Base-by-base conservation (phyloP, 306 rosid genomes). In the Purshia tridentata region DNA sequence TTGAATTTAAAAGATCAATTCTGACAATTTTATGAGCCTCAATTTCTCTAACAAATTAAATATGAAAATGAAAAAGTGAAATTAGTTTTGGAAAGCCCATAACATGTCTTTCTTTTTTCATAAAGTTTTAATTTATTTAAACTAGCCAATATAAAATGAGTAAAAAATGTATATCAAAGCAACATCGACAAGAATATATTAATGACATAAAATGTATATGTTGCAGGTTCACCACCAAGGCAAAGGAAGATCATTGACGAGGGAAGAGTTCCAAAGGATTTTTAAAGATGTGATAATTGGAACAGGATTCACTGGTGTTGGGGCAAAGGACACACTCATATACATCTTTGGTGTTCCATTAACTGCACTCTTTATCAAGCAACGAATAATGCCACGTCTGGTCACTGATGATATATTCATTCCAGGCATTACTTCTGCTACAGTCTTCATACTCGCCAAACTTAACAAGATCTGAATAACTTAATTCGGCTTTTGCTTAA, bases 271-370 rank as follows among this genome's bases (percentile, higher is more conserved):
- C 51, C 69, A 71, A 14, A 23, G 48, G 5, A 88, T 82, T 0
- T 16, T 91, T 41, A 39, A 19, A 70, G 77, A 75, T 40, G 46
- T 87, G 47, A 60, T 71, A 2, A 9, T 3, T n/a, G 49, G 56
- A 0, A 5, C 82, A 23, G 59, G 79, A n/a, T 37, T 88, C 6
- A 79, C 86, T 9, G 92, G 92, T 4, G 40, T 74, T 0, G 88
- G 72, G 39, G 83, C 80, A 69, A 85, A 77, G 39, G 89, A 88
- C 42, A 40, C 83, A 8, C 70, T 91, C 0, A 18, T 88, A 1
- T 87, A 70, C 70, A 72, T 84, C 29, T 88, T 87, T 70, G 94
- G 95, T 50, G 91, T 91, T 61, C 97, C 95, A 2, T 40, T 83
- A 39, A 40, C 90, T 10, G 60, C 91, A 47, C 45, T 78, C n/a